Percentiles rank a stretch among this genome's conserved stretches.
Evolutionary conservation across 1,139 yeast genomes (phyloP).

Genomic region (Pichia sp.): DNA sequence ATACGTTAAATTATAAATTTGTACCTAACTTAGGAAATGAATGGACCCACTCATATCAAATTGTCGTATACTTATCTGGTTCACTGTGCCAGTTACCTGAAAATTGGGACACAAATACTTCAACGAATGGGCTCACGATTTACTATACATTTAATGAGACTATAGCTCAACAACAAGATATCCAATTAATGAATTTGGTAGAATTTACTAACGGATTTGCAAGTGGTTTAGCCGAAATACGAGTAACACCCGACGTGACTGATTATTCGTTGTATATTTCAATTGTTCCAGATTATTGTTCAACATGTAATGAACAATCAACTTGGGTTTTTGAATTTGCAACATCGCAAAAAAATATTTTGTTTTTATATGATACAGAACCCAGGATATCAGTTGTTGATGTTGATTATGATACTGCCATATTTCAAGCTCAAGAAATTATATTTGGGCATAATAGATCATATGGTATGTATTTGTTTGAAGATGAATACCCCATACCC

Average conservation of each 20-base stretch:
- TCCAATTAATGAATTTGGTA: conserved; percentile 21
- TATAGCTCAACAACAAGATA: conserved; percentile 34
- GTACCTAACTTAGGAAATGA: conserved; percentile 2
- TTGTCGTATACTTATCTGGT: conserved; percentile 53
- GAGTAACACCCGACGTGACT: conserved; percentile 19
- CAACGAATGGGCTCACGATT: conserved; percentile 40
- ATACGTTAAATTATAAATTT: conserved; percentile 8
- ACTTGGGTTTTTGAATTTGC: conserved; percentile 63
- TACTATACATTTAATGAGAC: conserved; percentile 36
- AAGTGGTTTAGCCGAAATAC: conserved; percentile 46
- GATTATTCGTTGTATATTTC: conserved; percentile 40
- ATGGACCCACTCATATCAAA: conserved; percentile 38
- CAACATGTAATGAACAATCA: conserved; percentile 29
- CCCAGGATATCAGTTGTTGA: conserved; percentile 61
- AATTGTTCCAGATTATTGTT: conserved; percentile 38
- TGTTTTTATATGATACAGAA: conserved; percentile 63
- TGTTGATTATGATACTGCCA: conserved; percentile 64
- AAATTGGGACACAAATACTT: conserved; percentile 17
- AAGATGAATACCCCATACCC: conserved; percentile 37
- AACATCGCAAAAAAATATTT: conserved; percentile 57
- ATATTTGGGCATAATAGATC: conserved; percentile 16
- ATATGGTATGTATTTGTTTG: conserved; percentile 43
- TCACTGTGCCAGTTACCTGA: conserved; percentile 49
- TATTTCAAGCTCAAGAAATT: conserved; percentile 35
- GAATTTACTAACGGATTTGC: conserved; percentile 48